Evolutionary conservation across 345 rosid species (phyloP), one percentile per base, ranked within the genome.

Genomic region (Eucalyptus coolabah): DNA sequence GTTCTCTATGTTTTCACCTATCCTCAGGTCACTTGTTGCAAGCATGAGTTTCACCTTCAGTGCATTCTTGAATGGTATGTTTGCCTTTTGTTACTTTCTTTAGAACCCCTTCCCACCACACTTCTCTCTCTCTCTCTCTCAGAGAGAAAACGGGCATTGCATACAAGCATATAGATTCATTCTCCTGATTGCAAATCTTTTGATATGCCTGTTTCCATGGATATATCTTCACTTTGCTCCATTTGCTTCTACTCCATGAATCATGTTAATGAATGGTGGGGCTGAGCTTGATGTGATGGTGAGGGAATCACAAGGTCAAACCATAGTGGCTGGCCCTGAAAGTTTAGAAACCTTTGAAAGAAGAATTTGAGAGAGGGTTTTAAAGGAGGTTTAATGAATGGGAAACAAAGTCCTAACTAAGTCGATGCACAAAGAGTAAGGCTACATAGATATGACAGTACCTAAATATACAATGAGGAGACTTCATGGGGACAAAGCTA

Each of bases 11-110:
- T 37, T 37, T 37, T 37, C 15, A 14, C 45, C 90, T 40, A 69
- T 91, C 89, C 90, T 87, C 92, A 96, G 98, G 91, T 95, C 91
- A 96, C 97, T 86, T 91, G 80, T 93, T 96, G 98, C 94, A 95
- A 89, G 94, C 98, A 96, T 49, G 97, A 96, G 89, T 96, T 94
- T 95, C 98, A 96, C 91, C 97, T 96, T 87, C 98, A 95, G 87
- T 96, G 97, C 91, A 90, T 96, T 90, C 98, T 96, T 88, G 98
- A 96, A 90, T 96, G 98, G 97, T 96, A 94, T n/a, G 12, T 47
- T 69, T 72, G 30, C 83, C 89, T 72, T 65, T 80, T 19, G 14
- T 72, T 34, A 19, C 23, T 72, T 37, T 72, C 82, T 72, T 72
- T 72, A 51, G 87, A 54, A 24, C 82, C 82, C 45, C 82, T 90